Base-by-base conservation (phyloP, 2,329 filamentous ascomycete species). In the Aspergillus sclerotialis region DNA sequence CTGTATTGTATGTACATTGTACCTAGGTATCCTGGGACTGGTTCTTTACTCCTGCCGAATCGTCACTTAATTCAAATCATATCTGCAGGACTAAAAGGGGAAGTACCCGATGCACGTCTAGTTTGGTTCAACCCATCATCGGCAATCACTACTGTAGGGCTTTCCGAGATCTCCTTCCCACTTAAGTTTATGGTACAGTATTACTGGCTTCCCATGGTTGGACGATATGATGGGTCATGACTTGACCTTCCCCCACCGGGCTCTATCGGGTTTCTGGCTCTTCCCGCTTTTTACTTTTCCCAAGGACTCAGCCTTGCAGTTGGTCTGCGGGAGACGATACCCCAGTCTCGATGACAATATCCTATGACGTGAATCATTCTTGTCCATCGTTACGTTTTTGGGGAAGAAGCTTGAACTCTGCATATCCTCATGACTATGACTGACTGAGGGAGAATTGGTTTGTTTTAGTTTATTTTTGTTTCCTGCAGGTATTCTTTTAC, bases 61-160 rank as follows among this genome's bases (percentile, higher is more conserved):
- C 21, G 28, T 28, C 11, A n/a, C 9, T n/a, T n/a, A 11, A 15
- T 26, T 18, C 32, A 33, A 29, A 24, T 32, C 34, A 30, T 35
- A 33, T 45, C 36, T 38, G 31, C 19, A 23, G 19, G 19, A 6
- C 19, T 6, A 23, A 23, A 23, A 10, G 19, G 19, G 10, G 10
- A 23, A 10, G 10, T 23, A 10, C 10, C 19, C n/a, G n/a, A 23
- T 23, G 19, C 10, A 7, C 6, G 10, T 23, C 19, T 10, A 23
- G 19, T 23, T 10, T 23, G n/a, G n/a, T n/a, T n/a, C n/a, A n/a
- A n/a, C n/a, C n/a, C n/a, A n/a, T n/a, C n/a, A n/a, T n/a, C n/a
- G n/a, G n/a, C n/a, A 23, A 23, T 10, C 6, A 23, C 10, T 6
- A 23, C 19, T 23, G 10, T 23, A 23, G 19, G 19, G 10, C 19